phyloP scores from a whole-genome alignment of 2,329 filamentous ascomycete genomes.

The Xylariaceae sp. region DNA sequence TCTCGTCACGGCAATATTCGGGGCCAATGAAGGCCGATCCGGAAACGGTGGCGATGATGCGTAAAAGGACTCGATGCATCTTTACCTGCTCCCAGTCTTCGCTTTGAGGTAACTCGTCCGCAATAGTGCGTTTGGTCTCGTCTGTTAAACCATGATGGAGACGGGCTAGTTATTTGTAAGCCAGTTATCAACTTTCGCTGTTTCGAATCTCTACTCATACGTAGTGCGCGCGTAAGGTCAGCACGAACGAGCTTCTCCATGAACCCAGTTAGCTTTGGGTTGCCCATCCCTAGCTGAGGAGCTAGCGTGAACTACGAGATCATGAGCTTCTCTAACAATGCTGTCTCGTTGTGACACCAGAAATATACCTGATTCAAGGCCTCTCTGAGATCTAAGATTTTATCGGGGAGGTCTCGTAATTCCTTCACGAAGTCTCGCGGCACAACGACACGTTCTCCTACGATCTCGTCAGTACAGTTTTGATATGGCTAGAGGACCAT shows the following conservation, averaged over 20 bases:
- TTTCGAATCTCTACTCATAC: slow-evolving; percentile 11
- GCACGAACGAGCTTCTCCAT: slow-evolving; percentile 20
- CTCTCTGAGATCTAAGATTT: slow-evolving; percentile 28
- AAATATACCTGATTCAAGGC: slow-evolving; percentile 17
- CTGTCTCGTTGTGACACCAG: not conserved
- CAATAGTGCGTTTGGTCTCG: slow-evolving; percentile 37
- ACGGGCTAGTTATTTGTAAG: slow-evolving; percentile 20
- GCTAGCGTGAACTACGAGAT: not conserved
- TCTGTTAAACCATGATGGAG: slow-evolving; percentile 39
- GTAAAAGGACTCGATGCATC: slow-evolving; percentile 41
- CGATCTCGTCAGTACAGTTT: not conserved
- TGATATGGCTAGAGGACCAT: not conserved
- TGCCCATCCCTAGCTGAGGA: not conserved
- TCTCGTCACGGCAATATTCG: slow-evolving; percentile 43
- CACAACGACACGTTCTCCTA: slow-evolving; percentile 20
- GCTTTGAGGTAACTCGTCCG: slow-evolving; percentile 34
- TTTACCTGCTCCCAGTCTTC: slow-evolving; percentile 41
- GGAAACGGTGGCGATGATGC: slow-evolving; percentile 45
- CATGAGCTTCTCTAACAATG: not conserved
- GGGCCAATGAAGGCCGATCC: slow-evolving; percentile 48
- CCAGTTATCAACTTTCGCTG: not conserved
- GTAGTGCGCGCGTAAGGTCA: slow-evolving; percentile 23
- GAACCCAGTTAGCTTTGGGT: slow-evolving; percentile 9
- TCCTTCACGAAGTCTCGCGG: slow-evolving; percentile 29
- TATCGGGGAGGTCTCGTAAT: slow-evolving; percentile 27